A percentile compares a stretch with the other conserved stretches of the same genome.
Evolutionary conservation across 176 grass and related monocot species (phyloP).

Genomic region (Saccharum officinarum): DNA sequence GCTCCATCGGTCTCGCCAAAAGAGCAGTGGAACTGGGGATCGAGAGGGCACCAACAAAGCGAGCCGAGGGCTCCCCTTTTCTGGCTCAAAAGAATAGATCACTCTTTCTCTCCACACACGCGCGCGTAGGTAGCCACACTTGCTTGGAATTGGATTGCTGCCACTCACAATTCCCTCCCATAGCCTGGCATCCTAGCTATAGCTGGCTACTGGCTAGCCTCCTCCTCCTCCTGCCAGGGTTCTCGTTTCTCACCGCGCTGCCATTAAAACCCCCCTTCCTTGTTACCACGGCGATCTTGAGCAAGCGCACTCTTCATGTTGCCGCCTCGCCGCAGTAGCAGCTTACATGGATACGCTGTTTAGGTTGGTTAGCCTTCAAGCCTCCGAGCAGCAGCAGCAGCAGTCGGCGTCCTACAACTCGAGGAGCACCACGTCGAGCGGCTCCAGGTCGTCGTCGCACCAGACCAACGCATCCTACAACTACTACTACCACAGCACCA

Average conservation of each 20-base stretch:
- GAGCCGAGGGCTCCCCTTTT: slow-evolving; percentile 29
- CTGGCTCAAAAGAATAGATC: slow-evolving; percentile 50
- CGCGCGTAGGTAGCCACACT: background rate
- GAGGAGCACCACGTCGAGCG: slow-evolving; percentile 82
- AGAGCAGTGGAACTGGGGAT: slow-evolving; percentile 42
- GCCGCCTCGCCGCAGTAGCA: slow-evolving; percentile 35
- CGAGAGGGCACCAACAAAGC: slow-evolving; percentile 26
- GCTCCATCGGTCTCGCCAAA: slow-evolving; percentile 55
- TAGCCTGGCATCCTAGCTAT: slow-evolving; percentile 14
- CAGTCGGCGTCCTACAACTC: slow-evolving; percentile 80
- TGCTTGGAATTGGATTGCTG: slow-evolving; percentile 21
- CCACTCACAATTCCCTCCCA: slow-evolving; percentile 1
- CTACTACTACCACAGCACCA: slow-evolving; percentile 57
- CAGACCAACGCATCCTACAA: slow-evolving; percentile 75
- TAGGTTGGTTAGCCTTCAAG: slow-evolving; percentile 93
- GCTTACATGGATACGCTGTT: slow-evolving; percentile 95
- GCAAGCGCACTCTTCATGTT: slow-evolving; percentile 41
- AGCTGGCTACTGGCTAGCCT: slow-evolving; percentile 1
- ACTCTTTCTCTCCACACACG: background rate
- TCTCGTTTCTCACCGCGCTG: background rate
- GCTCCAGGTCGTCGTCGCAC: slow-evolving; percentile 78
- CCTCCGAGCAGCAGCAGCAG: slow-evolving; percentile 72
- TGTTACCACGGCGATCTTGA: slow-evolving; percentile 38
- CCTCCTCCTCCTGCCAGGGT: background rate
- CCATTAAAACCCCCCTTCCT: slow-evolving; percentile 54